These are phyloP conservation scores for Hygrophorus russula DNA, from an alignment of 768 basidiomycete species.

Conservation along the genomic window DNA sequence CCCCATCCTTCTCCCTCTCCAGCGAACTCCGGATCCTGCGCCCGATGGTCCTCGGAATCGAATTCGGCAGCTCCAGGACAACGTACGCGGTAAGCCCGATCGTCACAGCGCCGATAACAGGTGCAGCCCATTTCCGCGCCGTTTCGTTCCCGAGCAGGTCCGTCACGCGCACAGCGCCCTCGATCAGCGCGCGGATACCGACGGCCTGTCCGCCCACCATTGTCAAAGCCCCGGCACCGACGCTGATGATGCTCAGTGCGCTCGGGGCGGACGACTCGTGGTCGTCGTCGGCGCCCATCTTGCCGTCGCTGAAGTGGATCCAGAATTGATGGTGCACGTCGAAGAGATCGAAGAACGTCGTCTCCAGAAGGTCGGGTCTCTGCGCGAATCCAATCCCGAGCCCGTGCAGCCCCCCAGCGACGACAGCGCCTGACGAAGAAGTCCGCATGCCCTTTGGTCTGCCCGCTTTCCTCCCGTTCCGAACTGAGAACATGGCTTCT, in stretches of 20 bases:
- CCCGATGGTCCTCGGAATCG: conserved; percentile 86
- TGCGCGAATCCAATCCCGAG: conserved; percentile 76
- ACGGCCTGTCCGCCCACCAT: conserved; percentile 81
- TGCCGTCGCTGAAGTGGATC: conserved; percentile 51
- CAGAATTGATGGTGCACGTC: conserved; percentile 77
- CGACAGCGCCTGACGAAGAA: conserved; percentile 39
- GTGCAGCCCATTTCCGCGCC: conserved; percentile 71
- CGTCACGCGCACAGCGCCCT: conserved; percentile 61
- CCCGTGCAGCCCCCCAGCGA: conserved; percentile 69
- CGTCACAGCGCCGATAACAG: conserved; percentile 67
- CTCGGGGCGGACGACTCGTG: conserved; percentile 31
- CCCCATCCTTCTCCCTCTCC: conserved; percentile 17
- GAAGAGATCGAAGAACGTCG: conserved; percentile 74
- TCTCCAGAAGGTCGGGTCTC: conserved; percentile 68
- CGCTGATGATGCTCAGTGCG: conserved; percentile 61
- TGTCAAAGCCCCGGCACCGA: conserved; percentile 78
- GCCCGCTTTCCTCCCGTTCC: conserved; percentile 28
- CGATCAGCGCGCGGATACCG: conserved; percentile 66
- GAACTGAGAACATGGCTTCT: conserved; percentile 88
- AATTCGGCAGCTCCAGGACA: conserved; percentile 75
- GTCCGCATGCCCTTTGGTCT: conserved; percentile 23
- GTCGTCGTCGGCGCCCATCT: conserved; percentile 21
- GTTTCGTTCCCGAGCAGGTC: conserved; percentile 76
- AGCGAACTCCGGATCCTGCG: conserved; percentile 67
- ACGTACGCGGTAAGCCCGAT: conserved; percentile 72